Conservation (phyloP, 1,139 yeast species). For the Geotrichum siamense region DNA sequence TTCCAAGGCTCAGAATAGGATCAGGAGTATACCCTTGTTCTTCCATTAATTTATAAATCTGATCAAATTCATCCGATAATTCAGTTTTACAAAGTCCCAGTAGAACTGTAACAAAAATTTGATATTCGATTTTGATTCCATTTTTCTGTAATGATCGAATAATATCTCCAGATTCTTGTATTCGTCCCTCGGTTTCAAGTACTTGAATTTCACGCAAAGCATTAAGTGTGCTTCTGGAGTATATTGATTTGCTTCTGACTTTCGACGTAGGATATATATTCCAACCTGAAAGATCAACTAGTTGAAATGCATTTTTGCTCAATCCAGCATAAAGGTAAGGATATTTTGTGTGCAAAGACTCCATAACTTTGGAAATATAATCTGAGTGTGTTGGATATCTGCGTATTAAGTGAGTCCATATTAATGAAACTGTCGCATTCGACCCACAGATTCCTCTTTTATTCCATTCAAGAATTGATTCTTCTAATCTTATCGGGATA, state of each 20-base stretch:
- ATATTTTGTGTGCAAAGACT: constrained; percentile 4
- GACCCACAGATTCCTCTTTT: constrained; percentile 12
- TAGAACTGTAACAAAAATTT: constrained; percentile 11
- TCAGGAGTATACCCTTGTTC: constrained; percentile 14
- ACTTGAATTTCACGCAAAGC: constrained; percentile 14
- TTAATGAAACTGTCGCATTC: constrained; percentile 16
- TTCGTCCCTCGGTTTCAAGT: neutral
- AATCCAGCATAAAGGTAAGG: constrained; percentile 10
- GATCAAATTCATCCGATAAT: constrained; percentile 9
- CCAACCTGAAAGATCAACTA: neutral
- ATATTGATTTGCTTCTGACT: constrained; percentile 4
- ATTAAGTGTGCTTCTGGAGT: constrained; percentile 2
- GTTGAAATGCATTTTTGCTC: constrained; percentile 8
- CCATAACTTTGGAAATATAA: constrained; percentile 2
- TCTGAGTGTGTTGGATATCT: constrained; percentile 11
- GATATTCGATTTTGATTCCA: constrained; percentile 11
- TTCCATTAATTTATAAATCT: constrained; percentile 13
- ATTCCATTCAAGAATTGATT: constrained; percentile 13
- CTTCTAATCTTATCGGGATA: constrained; percentile 5
- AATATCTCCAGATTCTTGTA: constrained; percentile 4
- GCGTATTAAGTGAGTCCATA: constrained; percentile 14
- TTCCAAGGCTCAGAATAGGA: constrained; percentile 8
- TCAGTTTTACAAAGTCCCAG: constrained; percentile 14
- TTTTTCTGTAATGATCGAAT: constrained; percentile 7
- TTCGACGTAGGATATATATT: neutral